These are phyloP conservation scores for Sphaerulina populicola DNA, from an alignment of 2,329 filamentous ascomycete species.

Conservation along the genomic window DNA sequence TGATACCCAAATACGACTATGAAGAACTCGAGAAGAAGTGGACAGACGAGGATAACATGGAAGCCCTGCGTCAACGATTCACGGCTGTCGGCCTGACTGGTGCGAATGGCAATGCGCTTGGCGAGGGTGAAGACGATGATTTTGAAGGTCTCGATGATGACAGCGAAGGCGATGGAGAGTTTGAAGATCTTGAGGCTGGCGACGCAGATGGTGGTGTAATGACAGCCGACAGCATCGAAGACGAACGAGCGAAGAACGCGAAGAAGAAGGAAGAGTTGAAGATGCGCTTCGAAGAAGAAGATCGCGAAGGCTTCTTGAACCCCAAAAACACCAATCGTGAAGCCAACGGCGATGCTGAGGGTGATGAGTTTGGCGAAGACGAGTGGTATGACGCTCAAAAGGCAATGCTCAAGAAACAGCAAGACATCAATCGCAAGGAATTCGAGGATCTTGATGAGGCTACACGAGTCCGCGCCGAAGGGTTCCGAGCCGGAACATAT, in stretches of 20 bases:
- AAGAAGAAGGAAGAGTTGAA: conserved; percentile 89
- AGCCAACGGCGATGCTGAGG: conserved; percentile 54
- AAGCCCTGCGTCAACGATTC: conserved; percentile 66
- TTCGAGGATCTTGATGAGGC: conserved; percentile 79
- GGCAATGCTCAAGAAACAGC: conserved; percentile 85
- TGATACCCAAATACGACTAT: conserved; percentile 72
- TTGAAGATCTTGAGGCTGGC: conserved; percentile 76
- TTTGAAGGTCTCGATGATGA: conserved; percentile 42
- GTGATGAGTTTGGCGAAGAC: conserved; percentile 85
- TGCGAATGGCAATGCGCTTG: conserved; percentile 42
- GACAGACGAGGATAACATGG: conserved; percentile 69
- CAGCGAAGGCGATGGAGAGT: conserved; percentile 69
- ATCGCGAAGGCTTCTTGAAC: conserved; percentile 89
- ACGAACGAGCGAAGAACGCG: conserved; percentile 84
- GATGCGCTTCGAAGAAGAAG: conserved; percentile 91
- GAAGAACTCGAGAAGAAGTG: conserved; percentile 75
- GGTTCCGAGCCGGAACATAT: conserved; percentile 85
- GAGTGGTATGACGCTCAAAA: conserved; percentile 99
- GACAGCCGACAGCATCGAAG: conserved; percentile 24
- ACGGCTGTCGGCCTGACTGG: conserved; percentile 56
- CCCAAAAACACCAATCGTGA: conserved; percentile 70
- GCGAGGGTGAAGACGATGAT: conserved; percentile 47
- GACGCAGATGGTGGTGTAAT: conserved; percentile 43
- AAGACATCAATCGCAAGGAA: conserved; percentile 92
- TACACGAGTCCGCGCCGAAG: conserved; percentile 77